phyloP scores from a whole-genome alignment of 106 monocot genomes.

The Allium sativum region DNA sequence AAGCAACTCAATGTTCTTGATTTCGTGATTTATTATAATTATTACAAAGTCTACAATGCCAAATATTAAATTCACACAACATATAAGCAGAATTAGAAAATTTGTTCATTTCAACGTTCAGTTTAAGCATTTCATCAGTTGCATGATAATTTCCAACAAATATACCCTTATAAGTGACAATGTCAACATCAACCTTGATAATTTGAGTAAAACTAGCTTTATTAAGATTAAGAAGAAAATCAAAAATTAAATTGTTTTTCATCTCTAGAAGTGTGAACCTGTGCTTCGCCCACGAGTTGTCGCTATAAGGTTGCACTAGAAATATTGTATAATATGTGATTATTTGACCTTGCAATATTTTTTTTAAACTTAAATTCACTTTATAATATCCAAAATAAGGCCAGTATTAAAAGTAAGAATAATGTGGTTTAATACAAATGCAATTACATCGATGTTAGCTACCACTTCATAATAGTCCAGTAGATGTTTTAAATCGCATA shows the following conservation, averaged over 20 bases:
- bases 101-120: constrained; percentile 10
- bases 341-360: too few relatives aligned
- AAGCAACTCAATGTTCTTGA: neutral
- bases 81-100: neutral
- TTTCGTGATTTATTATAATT: neutral
- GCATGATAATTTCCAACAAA: constrained; percentile 2
- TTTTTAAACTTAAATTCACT: too few relatives aligned
- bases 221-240: neutral
- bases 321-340: too few relatives aligned
- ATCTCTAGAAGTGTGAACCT: too few relatives aligned
- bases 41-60: neutral
- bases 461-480: too few relatives aligned
- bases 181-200: neutral
- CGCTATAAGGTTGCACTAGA: too few relatives aligned
- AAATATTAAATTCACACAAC: neutral
- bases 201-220: neutral
- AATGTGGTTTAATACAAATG: too few relatives aligned
- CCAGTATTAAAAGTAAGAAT: too few relatives aligned
- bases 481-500: too few relatives aligned
- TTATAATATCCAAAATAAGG: too few relatives aligned
- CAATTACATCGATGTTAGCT: too few relatives aligned
- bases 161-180: neutral
- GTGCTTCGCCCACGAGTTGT: too few relatives aligned
- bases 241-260: neutral
- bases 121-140: constrained; percentile 5